phyloP scores from a whole-genome alignment of 192 early-diverging fungal genomes.

The Diversispora epigaea region DNA sequence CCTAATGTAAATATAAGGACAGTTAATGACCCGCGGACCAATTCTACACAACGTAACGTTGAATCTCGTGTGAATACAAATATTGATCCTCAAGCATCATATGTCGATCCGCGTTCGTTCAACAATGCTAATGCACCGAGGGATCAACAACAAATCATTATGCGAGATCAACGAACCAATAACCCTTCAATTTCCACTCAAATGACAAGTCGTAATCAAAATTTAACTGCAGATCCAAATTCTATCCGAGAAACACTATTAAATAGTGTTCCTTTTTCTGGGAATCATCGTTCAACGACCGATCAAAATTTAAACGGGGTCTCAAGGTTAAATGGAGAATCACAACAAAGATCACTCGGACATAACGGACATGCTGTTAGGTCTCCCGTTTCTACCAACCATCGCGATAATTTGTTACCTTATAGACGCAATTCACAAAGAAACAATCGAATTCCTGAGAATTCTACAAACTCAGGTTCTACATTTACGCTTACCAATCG shows the following conservation, averaged over 20 bases:
- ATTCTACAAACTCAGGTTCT: no score
- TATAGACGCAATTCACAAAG: no score
- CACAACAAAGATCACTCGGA: no score
- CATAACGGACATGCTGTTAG: no score
- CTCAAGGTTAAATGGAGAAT: no score
- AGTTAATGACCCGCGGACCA: no score
- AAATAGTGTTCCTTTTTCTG: not conserved
- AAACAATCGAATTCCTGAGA: no score
- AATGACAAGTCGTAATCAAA: not conserved
- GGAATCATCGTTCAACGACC: not conserved
- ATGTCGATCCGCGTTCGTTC: not conserved
- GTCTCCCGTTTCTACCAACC: no score
- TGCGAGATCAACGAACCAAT: not conserved
- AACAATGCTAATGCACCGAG: not conserved
- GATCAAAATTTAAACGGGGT: not conserved
- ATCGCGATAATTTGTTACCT: no score
- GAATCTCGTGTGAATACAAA: no score
- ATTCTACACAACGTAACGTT: no score
- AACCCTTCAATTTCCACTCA: not conserved
- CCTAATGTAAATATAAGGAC: not conserved
- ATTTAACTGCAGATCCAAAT: not conserved
- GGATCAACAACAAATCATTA: not conserved
- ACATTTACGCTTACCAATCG: no score
- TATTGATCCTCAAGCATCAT: not conserved
- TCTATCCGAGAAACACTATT: not conserved